Conservation (phyloP, 805 yeast genomes). For the Ogataea glucozyma region DNA sequence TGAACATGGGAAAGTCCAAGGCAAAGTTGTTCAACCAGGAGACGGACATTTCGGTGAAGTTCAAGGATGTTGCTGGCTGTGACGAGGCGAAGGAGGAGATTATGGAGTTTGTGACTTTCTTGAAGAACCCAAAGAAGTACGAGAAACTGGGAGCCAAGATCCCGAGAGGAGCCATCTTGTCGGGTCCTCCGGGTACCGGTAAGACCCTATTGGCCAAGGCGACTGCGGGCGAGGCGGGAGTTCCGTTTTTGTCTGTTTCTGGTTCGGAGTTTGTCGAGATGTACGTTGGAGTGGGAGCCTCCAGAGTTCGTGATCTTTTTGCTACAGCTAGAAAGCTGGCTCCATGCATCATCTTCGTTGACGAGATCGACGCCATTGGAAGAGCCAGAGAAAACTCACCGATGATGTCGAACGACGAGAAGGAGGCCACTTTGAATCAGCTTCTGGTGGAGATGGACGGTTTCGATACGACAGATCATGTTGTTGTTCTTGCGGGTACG, state of each 20-base stretch:
- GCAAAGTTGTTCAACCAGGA: slow-evolving; percentile 92
- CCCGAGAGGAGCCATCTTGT: slow-evolving; percentile 95
- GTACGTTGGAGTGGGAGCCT: slow-evolving; percentile 99
- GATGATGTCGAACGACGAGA: slow-evolving; percentile 93
- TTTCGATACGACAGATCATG: slow-evolving; percentile 84
- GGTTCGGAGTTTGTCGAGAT: slow-evolving; percentile 98
- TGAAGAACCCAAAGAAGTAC: slow-evolving; percentile 86
- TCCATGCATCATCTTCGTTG: slow-evolving; percentile 94
- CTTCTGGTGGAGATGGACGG: slow-evolving; percentile 99
- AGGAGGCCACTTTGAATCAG: slow-evolving; percentile 95
- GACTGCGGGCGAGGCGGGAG: slow-evolving; percentile 99
- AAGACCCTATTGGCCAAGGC: slow-evolving; percentile 96
- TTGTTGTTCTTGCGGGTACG: slow-evolving; percentile 96
- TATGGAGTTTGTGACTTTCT: slow-evolving; percentile 94
- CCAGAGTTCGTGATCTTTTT: slow-evolving; percentile 94
- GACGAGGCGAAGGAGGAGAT: slow-evolving; percentile 96
- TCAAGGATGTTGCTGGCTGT: slow-evolving; percentile 96
- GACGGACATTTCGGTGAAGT: slow-evolving; percentile 83
- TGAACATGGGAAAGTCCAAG: slow-evolving; percentile 83
- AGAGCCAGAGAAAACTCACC: slow-evolving; percentile 66
- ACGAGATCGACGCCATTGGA: slow-evolving; percentile 99
- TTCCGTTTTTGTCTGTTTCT: slow-evolving; percentile 91
- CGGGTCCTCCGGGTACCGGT: slow-evolving; percentile 99
- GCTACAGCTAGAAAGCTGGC: slow-evolving; percentile 90
- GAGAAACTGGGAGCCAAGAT: slow-evolving; percentile 94